Evolutionary conservation across 768 basidiomycete genomes (phyloP).

Genomic region (Coprinellus micaceus): DNA sequence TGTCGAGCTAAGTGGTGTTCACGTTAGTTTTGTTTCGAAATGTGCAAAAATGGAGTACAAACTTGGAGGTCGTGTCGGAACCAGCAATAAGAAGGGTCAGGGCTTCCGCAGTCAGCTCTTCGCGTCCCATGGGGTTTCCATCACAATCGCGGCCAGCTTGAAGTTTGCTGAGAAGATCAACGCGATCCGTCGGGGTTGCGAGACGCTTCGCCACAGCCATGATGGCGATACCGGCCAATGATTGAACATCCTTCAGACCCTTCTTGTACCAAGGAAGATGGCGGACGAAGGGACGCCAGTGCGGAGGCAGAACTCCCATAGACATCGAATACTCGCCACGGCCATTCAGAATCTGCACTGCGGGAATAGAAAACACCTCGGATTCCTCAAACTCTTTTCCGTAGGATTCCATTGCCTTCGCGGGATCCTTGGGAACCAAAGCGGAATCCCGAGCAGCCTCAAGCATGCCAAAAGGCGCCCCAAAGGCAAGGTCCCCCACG

Average conservation of each 20-base stretch:
- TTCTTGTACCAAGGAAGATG: slow-evolving; percentile 74
- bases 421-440: slow-evolving; percentile 56
- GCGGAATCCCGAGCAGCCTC: slow-evolving; percentile 68
- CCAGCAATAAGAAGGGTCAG: slow-evolving; percentile 85
- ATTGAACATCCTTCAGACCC: slow-evolving; percentile 62
- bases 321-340: slow-evolving; percentile 86
- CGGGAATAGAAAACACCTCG: slow-evolving; percentile 64
- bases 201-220: slow-evolving; percentile 79
- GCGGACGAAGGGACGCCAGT: slow-evolving; percentile 62
- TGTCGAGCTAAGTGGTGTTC: slow-evolving; percentile 57
- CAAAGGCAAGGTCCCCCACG: slow-evolving; percentile 85
- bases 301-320: slow-evolving; percentile 72
- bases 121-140: slow-evolving; percentile 77
- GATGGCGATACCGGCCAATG: slow-evolving; percentile 75
- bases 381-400: slow-evolving; percentile 39
- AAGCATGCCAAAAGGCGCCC: slow-evolving; percentile 88
- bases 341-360: slow-evolving; percentile 81
- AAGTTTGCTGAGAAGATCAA: slow-evolving; percentile 79
- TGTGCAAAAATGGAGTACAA: slow-evolving; percentile 20
- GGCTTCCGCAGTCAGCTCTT: slow-evolving; percentile 87
- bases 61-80: slow-evolving; percentile 93
- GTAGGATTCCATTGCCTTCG: slow-evolving; percentile 53
- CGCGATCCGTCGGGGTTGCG: slow-evolving; percentile 62
- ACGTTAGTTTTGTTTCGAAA: background rate
- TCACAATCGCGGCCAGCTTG: slow-evolving; percentile 71